Base-by-base conservation (phyloP, 768 basidiomycete species). In the Tulasnella sp. region DNA sequence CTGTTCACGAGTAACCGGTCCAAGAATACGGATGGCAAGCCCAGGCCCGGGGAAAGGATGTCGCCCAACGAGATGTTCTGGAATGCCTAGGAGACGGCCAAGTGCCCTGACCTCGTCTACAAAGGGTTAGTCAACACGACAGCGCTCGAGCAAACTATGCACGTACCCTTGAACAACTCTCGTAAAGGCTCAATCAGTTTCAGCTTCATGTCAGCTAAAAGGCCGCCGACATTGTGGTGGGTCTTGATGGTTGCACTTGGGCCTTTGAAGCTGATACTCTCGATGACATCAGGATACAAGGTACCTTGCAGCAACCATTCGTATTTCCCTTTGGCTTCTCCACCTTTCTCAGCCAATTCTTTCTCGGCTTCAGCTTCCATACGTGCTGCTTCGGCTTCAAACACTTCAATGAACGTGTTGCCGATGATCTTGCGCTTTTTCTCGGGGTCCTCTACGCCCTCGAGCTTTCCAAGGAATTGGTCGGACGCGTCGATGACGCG, bases 41-140 rank as follows among this genome's bases (percentile, higher is more conserved):
- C 97, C 98, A 5, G 98, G 98, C 0, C 97, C 98, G 21, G 98
- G 98, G 91, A 99, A 99, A 12, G 98, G 98, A 86, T 99, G 98
- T 3, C 98, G 92, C 81, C 96, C 94, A 39, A 99, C 97, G 74
- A 99, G 90, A 81, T 93, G 94, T 1, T 92, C 91, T 27, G 98
- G 97, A 83, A 99, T 99, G 74, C 90, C 89, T 75, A 99, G 91
- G 31, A 99, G 89, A 79, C 94, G 92, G 71, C 98, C 97, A 74
- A 99, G 90, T 0, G 91, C 93, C 78, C 98, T 92, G 71, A 99
- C 98, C 86, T 99, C 98, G 85, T 99, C 97, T 99, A 81, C 74
- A 56, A n/a, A 34, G 36, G 12, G 76, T 68, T 27, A 71, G 24
- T 71, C 72, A 36, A 12, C 40, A 19, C 24, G n/a, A 76, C 3